Evolutionary conservation across 371 early-diverging fungal genomes (phyloP), one percentile per base, ranked within the genome.

Genomic region (Rhizopus microsporus): DNA sequence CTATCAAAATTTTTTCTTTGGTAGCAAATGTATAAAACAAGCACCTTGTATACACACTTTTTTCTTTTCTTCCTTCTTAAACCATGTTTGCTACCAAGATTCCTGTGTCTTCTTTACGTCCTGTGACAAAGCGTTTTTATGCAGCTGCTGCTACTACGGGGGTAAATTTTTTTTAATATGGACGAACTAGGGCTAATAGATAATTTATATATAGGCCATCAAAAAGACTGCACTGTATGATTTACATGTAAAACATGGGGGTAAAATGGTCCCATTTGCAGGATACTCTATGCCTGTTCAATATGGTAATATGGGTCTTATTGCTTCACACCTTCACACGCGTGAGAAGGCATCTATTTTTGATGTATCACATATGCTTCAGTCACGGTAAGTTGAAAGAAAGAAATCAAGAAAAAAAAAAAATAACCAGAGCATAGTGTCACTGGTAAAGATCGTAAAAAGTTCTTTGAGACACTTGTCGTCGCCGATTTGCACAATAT

Each of bases 331-430:
- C 70, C 65, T 84, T 54, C 95, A 94, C 78, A 96, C 97, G 4
- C 85, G 99, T 63, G 73, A 87, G 65, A 87, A 93, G 58, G 94
- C 95, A 1, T 95, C 96, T 5, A 75, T 98, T 54, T 98, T 98
- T 73, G 99, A 98, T 77, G 99, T 98, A 34, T 93, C 95, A 32
- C 99, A 98, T 72, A 98, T 98, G 99, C 86, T 97, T 52, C 98
- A 98, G 76, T 91, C 95, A 34, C 83, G 91, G 91, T 90, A 82
- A 61, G 67, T 49, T 29, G 32, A 12, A 48, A 13, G 13, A 38
- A 33, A 17, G 31, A 15, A 2, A 23, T 23, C 23, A 15, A 5
- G 45, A 15, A 37, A 9, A 37, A 17, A 12, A 17, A 35, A 17
- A 47, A 16, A 10, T 39, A 9, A 35, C 4, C 30, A 16, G 30